Conservation (phyloP, 768 basidiomycete species). For the Gautieria morchelliformis region DNA sequence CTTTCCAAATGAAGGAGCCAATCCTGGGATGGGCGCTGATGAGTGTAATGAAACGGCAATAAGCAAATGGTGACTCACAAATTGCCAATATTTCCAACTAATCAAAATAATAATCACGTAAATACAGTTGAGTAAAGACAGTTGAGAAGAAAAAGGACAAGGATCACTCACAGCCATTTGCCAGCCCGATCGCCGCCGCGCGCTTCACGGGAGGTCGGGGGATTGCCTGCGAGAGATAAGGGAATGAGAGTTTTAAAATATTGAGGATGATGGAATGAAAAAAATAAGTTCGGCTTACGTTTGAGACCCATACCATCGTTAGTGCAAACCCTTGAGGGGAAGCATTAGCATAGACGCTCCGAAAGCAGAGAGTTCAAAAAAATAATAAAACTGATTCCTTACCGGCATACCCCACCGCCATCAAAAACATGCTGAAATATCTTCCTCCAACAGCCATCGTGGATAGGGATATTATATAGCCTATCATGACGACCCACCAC, state of each 20-base stretch:
- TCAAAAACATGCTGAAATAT: conserved; percentile 54
- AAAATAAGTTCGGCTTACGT: conserved; percentile 16
- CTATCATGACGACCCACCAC: conserved; percentile 54
- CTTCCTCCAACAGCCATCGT: conserved; percentile 43
- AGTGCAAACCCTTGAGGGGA: conserved; percentile 26
- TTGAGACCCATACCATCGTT: conserved; percentile 56
- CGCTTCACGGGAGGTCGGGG: conserved; percentile 17
- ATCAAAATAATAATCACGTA: neutral
- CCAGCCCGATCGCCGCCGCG: conserved; percentile 49
- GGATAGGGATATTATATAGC: conserved; percentile 51
- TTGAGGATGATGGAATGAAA: too few species aligned
- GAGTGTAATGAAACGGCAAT: neutral
- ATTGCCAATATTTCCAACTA: conserved; percentile 12
- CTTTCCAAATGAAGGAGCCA: conserved; percentile 36
- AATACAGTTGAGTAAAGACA: neutral
- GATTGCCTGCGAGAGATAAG: conserved; percentile 1
- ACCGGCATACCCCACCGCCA: conserved; percentile 47
- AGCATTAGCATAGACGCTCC: neutral
- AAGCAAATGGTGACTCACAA: neutral
- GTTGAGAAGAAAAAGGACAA: neutral
- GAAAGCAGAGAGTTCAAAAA: too few species aligned
- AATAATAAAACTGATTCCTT: neutral
- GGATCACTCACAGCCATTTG: conserved; percentile 33
- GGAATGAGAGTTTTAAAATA: conserved; percentile 1
- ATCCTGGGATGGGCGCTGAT: neutral